Base-by-base conservation (phyloP, 768 basidiomycete genomes). In the Megacollybia marginata region DNA sequence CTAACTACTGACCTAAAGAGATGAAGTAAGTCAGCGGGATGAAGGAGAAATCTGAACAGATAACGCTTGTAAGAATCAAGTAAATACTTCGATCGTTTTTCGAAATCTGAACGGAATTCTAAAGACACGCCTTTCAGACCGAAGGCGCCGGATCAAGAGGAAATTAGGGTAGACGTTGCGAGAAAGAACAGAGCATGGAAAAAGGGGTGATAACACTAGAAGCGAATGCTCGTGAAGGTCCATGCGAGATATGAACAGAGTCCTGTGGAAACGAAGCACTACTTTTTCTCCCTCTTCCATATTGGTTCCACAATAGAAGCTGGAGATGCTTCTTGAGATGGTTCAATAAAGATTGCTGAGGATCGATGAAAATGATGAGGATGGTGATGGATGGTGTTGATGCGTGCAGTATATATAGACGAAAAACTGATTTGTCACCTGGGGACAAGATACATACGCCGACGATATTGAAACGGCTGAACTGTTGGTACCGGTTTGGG, bases 361-460 rank as follows among this genome's bases (percentile, higher is more conserved):
- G 44, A 58, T 60, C 55, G 59, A 55, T 50, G 55, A 61, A 34
- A 60, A 66, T 67, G 69, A 65, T 61, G 62, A 58, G 53, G 64
- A 50, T 53, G 55, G 50, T 50, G 54, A 54, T 57, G 62, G 23
- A 56, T 60, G 57, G 55, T 28, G 23, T 28, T 28, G 23, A 28
- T 28, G 23, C 23, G 23, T 28, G 23, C 23, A 28, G 23, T 28
- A 28, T 50, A 55, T 57, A 55, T 48, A 53, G 55, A 50, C 51
- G 49, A 49, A 55, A 49, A 56, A 52, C 57, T 40, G 57, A 60
- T 59, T 61, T 63, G 60, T 64, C 62, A 67, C 69, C 67, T 59
- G 61, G 54, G 65, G 77, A 80, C 79, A 70, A 78, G 75, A 80
- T 78, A 78, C 74, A 81, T 80, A 80, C 74, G 79, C 80, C 79